These are phyloP conservation scores for Phytophthora pisi DNA, from an alignment of 352 stramenopile species.

Conservation along the genomic window DNA sequence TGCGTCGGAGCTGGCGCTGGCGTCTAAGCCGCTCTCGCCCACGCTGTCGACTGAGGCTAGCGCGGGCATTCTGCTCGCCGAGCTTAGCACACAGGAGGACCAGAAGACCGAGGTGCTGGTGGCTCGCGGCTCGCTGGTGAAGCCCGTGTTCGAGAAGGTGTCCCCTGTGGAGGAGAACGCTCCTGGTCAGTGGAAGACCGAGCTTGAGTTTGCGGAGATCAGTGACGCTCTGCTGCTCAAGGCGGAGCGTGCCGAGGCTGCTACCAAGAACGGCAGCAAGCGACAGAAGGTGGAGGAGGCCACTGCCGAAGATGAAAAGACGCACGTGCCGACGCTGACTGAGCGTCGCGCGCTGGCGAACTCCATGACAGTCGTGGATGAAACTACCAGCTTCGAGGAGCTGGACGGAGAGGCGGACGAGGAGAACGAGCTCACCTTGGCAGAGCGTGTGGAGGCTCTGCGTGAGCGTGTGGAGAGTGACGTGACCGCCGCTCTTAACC, in stretches of 20 bases:
- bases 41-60: slow-evolving; percentile 39
- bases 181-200: slow-evolving; percentile 54
- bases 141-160: slow-evolving; percentile 81
- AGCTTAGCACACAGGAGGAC: slow-evolving; percentile 35
- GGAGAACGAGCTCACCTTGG: slow-evolving; percentile 69
- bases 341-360: slow-evolving; percentile 67
- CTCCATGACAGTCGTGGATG: slow-evolving; percentile 65
- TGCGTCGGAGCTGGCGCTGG: slow-evolving; percentile 38
- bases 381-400: slow-evolving; percentile 66
- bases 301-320: slow-evolving; percentile 54
- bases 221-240: slow-evolving; percentile 71
- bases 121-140: slow-evolving; percentile 72
- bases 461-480: slow-evolving; percentile 79
- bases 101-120: slow-evolving; percentile 54
- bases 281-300: slow-evolving; percentile 56
- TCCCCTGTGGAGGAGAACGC: slow-evolving; percentile 62
- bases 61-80: slow-evolving; percentile 53
- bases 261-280: slow-evolving; percentile 55
- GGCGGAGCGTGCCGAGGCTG: slow-evolving; percentile 38
- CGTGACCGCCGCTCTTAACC: slow-evolving; percentile 63
- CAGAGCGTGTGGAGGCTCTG: slow-evolving; percentile 77
- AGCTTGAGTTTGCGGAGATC: slow-evolving; percentile 62
- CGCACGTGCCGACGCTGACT: slow-evolving; percentile 74
- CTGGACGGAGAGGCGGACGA: slow-evolving; percentile 51
- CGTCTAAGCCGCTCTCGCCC: slow-evolving; percentile 70